phyloP scores from a whole-genome alignment of 805 yeast genomes.

The Priceomyces haplophilus region DNA sequence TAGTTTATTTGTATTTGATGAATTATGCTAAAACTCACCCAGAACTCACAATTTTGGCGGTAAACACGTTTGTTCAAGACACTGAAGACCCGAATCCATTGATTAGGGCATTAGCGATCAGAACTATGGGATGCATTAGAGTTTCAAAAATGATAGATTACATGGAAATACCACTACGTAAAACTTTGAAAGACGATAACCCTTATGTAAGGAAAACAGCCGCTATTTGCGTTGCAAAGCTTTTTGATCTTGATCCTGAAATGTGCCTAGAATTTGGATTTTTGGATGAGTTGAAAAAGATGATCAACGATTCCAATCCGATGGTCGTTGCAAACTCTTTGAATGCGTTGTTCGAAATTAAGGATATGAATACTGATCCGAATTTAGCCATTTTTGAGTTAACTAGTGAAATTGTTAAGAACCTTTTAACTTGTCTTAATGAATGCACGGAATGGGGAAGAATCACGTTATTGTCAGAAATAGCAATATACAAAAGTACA shows the following conservation, averaged over 20 bases:
- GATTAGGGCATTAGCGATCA: conserved; percentile 90
- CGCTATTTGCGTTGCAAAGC: conserved; percentile 92
- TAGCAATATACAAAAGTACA: conserved; percentile 64
- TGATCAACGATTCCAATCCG: conserved; percentile 86
- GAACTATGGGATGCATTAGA: conserved; percentile 98
- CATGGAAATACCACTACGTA: conserved; percentile 82
- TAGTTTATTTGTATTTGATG: conserved; percentile 92
- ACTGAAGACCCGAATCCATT: conserved; percentile 96
- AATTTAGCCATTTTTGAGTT: conserved; percentile 34
- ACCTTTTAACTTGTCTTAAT: conserved; percentile 77
- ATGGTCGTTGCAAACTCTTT: conserved; percentile 97
- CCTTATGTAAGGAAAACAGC: conserved; percentile 98
- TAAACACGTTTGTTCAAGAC: conserved; percentile 92
- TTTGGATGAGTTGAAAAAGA: conserved; percentile 57
- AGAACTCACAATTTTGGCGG: conserved; percentile 91
- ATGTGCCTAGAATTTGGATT: conserved; percentile 88
- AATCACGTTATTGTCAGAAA: conserved; percentile 78
- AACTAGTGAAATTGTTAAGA: conserved; percentile 45
- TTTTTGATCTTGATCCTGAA: conserved; percentile 79
- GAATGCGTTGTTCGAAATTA: conserved; percentile 79
- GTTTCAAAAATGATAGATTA: conserved; percentile 95
- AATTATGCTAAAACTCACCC: conserved; percentile 97
- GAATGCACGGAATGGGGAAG: conserved; percentile 99
- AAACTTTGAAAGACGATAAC: conserved; percentile 86
- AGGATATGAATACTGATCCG: conserved; percentile 58